A percentile compares a stretch with the other conserved stretches of the same genome.
phyloP scores from a whole-genome alignment of 2,329 filamentous ascomycete species.

The Phyllosticta paracitricarpa region DNA sequence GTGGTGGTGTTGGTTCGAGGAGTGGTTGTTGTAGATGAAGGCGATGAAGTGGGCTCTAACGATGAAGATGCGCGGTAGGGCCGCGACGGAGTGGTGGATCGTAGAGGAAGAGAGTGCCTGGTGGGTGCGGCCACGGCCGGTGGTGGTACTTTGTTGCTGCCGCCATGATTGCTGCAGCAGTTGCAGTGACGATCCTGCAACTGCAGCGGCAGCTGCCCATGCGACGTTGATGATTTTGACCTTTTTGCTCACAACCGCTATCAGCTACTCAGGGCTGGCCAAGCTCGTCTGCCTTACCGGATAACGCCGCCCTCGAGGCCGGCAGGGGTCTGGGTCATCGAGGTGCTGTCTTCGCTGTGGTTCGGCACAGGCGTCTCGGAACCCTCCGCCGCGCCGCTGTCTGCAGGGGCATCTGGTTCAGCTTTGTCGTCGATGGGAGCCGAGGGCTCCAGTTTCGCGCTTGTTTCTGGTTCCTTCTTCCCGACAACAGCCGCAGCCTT shows the following conservation, averaged over 20 bases:
- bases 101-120: background rate
- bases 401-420: slow-evolving; percentile 3
- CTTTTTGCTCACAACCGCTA: background rate
- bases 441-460: slow-evolving; percentile 2
- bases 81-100: background rate
- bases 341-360: background rate
- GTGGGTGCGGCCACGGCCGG: background rate
- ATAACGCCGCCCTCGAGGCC: slow-evolving; percentile 9
- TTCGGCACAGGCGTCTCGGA: slow-evolving; percentile 6
- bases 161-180: background rate
- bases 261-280: background rate
- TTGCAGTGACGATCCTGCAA: background rate
- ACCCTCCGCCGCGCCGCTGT: slow-evolving; percentile 2
- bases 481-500: slow-evolving; percentile 14
- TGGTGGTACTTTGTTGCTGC: background rate
- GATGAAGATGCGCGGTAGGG: background rate
- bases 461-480: background rate
- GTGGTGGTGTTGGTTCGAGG: background rate
- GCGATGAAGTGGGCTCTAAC: background rate
- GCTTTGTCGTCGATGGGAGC: slow-evolving; percentile 4
- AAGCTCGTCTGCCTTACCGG: slow-evolving; percentile 8
- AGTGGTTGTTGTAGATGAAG: background rate
- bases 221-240: background rate
- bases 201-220: background rate
- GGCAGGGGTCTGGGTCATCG: slow-evolving; percentile 8